Evolutionary conservation across 2,329 filamentous ascomycete species (phyloP), one percentile per base, ranked within the genome.

Genomic region (Nakataea oryzae): DNA sequence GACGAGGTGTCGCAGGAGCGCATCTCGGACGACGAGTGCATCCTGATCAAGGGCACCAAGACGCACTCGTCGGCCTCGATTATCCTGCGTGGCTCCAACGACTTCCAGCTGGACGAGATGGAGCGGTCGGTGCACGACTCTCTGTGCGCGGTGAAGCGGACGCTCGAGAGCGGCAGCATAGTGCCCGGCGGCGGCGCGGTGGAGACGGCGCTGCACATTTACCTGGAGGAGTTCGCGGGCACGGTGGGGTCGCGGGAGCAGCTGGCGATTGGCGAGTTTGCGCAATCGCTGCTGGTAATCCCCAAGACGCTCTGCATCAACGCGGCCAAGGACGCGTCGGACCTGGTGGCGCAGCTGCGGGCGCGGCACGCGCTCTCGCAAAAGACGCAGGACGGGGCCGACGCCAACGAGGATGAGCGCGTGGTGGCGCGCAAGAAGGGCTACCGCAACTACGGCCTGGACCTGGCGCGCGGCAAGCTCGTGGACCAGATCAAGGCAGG

Each of bases 161-260:
- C 95, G 3, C 82, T 99, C 9, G 95, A 99, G 79, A 96, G 91
- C 72, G 95, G 95, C 70, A 93, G 90, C 77, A 96, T 99, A 67
- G 95, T 99, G 54, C 95, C 95, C 21, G 95, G 95, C 67, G 95
- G 95, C 67, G 95, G 93, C 72, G 95, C 95, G 56, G 93, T 97
- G 27, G 95, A 99, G 81, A 97, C 95, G n/a, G 95, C 95, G 59
- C 85, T 99, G 67, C 95, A 97, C 80, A 99, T 99, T 74, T 99
- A 97, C 79, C 85, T 99, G 41, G 95, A 99, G 79, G 95, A 99
- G 77, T 99, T 96, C 76, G 95, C 95, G 61, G 93, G 95, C 69
- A 97, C 95, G 50, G 93, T 99, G 65, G 92, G 93, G 67, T 97
- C 93, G 62, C 88, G 95, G 70, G 95, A 99, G 78, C 95, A 99